These are phyloP conservation scores for Monosporozyma solicola DNA, from an alignment of 805 yeast species.

Conservation along the genomic window DNA sequence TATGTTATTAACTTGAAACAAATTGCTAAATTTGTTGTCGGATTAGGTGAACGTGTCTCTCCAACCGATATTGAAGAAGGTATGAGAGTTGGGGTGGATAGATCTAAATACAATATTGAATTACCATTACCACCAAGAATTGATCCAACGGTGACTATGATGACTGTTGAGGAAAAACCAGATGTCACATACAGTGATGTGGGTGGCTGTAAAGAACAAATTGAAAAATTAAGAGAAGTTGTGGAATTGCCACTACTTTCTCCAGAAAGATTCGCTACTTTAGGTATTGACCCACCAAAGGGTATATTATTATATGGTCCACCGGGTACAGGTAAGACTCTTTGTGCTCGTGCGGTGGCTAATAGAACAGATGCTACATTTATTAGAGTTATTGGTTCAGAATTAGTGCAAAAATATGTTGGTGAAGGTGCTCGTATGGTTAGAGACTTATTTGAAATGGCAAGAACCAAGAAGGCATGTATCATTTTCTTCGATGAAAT, in stretches of 20 bases:
- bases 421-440: constrained; percentile 99
- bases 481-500: constrained; percentile 96
- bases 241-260: constrained; percentile 89
- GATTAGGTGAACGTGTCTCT: constrained; percentile 90
- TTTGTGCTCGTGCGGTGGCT: constrained; percentile 98
- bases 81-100: constrained; percentile 98
- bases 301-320: constrained; percentile 96
- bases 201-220: constrained; percentile 98
- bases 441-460: constrained; percentile 97
- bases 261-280: constrained; percentile 92
- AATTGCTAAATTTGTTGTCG: constrained; percentile 96
- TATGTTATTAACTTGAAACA: constrained; percentile 96
- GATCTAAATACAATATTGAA: constrained; percentile 94
- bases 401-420: constrained; percentile 94
- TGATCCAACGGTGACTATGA: constrained; percentile 98
- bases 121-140: constrained; percentile 95
- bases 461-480: constrained; percentile 96
- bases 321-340: constrained; percentile 97
- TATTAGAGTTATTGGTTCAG: constrained; percentile 96
- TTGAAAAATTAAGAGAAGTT: constrained; percentile 91
- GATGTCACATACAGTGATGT: constrained; percentile 97
- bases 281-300: constrained; percentile 98
- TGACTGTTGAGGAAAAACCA: constrained; percentile 99
- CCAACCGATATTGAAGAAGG: constrained; percentile 99
- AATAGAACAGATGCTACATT: constrained; percentile 98